These are phyloP conservation scores for Kingdonia uniflora DNA, from an alignment of 164 flowering plant species.

Conservation along the genomic window DNA sequence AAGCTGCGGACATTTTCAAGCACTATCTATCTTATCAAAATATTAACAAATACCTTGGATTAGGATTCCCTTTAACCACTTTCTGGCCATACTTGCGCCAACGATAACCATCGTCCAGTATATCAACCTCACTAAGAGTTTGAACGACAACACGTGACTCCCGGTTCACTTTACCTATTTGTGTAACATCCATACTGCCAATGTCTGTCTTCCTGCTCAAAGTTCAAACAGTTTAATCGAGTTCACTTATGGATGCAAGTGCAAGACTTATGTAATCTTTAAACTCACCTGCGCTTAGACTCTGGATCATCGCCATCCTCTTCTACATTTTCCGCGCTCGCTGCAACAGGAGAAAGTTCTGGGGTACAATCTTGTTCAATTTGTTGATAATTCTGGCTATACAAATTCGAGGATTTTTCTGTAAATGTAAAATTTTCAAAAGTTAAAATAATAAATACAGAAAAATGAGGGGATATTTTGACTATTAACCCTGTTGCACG, in stretches of 20 bases:
- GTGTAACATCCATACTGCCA: constrained; percentile 42
- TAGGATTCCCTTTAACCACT: constrained; percentile 88
- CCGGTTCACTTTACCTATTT: constrained; percentile 61
- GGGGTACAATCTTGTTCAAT: constrained; percentile 33
- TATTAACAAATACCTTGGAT: constrained; percentile 52
- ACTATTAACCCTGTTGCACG: too few relatives aligned
- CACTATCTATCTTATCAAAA: not conserved
- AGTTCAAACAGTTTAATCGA: constrained; percentile 7
- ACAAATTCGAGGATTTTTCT: constrained; percentile 25
- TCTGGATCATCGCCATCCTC: constrained; percentile 59
- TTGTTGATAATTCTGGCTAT: constrained; percentile 21
- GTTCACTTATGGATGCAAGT: constrained; percentile 5
- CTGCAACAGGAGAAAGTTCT: constrained; percentile 38
- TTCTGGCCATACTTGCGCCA: constrained; percentile 97
- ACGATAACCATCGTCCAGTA: constrained; percentile 84
- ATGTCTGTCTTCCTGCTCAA: constrained; percentile 49
- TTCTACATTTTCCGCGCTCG: constrained; percentile 35
- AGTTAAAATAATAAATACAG: not conserved
- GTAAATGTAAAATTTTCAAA: constrained; percentile 2
- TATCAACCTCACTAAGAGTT: constrained; percentile 80
- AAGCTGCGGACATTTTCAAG: not conserved
- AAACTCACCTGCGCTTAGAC: constrained; percentile 14
- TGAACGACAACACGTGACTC: constrained; percentile 93
- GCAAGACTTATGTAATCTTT: not conserved
- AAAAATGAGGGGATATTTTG: too few relatives aligned